Evolutionary conservation across 1,284 basidiomycete species (phyloP).

Genomic region (Sporisorium sorghi): DNA sequence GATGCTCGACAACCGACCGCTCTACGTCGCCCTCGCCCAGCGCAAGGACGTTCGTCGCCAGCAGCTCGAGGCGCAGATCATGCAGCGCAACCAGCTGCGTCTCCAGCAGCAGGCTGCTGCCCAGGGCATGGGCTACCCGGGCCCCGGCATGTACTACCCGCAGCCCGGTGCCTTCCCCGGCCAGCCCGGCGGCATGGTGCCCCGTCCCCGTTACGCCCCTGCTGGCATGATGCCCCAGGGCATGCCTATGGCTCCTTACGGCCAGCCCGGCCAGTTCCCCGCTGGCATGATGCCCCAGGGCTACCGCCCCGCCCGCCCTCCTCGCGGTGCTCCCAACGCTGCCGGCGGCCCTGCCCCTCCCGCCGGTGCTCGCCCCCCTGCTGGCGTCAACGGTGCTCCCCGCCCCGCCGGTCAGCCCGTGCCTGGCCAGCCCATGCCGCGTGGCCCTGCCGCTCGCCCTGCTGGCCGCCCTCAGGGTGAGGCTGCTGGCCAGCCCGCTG

Average conservation of each 20-base stretch:
- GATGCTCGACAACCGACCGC: slow-evolving; percentile 98
- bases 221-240: slow-evolving; percentile 69
- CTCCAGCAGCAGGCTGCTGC: slow-evolving; percentile 69
- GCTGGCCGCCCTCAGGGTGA: slow-evolving; percentile 44
- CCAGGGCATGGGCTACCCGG: slow-evolving; percentile 66
- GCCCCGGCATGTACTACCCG: slow-evolving; percentile 69
- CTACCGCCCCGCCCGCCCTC: slow-evolving; percentile 64
- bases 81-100: slow-evolving; percentile 70
- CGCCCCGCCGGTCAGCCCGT: slow-evolving; percentile 51
- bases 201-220: slow-evolving; percentile 67
- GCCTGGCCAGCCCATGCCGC: slow-evolving; percentile 56
- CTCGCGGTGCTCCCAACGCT: slow-evolving; percentile 60
- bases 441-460: slow-evolving; percentile 39
- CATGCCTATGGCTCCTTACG: slow-evolving; percentile 66
- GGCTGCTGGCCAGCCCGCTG: slow-evolving; percentile 52
- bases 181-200: slow-evolving; percentile 65
- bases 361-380: slow-evolving; percentile 55
- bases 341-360: slow-evolving; percentile 53
- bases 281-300: slow-evolving; percentile 69
- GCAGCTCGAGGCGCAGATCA: slow-evolving; percentile 91
- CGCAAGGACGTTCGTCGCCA: slow-evolving; percentile 98
- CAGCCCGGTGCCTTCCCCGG: slow-evolving; percentile 66
- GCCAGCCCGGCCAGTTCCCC: slow-evolving; percentile 66
- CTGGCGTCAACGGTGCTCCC: slow-evolving; percentile 58
- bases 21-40: slow-evolving; percentile 98